Percentiles rank a stretch among this genome's conserved stretches.
Evolutionary conservation across 257 asterid species (phyloP).

Genomic region (Cinchona pubescens): DNA sequence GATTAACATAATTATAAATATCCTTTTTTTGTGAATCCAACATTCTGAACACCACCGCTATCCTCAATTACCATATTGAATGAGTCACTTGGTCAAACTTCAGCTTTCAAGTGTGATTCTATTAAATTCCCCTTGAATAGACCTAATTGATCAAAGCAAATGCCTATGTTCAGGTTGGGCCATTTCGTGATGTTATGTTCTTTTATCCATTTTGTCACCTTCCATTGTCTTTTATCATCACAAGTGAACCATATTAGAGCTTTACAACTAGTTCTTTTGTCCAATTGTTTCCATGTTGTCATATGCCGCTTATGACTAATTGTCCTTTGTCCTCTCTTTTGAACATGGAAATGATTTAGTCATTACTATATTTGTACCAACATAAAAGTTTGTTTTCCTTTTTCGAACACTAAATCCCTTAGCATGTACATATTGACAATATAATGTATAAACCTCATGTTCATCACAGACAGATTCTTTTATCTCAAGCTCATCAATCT

Average conservation of each 20-base stretch:
- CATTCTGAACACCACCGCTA: background rate
- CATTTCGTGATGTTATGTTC: slow-evolving; percentile 9
- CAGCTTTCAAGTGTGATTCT: too few relatives aligned
- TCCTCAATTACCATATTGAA: too few relatives aligned
- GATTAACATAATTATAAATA: background rate
- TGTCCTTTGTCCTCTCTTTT: slow-evolving; percentile 3
- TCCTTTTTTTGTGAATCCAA: background rate
- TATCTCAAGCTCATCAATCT: too few relatives aligned
- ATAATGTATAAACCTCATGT: background rate
- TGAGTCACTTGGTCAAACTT: too few relatives aligned
- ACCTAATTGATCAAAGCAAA: background rate
- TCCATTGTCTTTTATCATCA: background rate
- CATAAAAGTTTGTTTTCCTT: background rate
- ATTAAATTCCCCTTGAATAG: background rate
- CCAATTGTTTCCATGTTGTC: background rate
- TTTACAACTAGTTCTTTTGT: background rate
- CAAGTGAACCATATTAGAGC: slow-evolving; percentile 3
- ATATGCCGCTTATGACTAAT: background rate
- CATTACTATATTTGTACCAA: slow-evolving; percentile 1
- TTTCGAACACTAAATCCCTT: slow-evolving; percentile 9
- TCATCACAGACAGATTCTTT: background rate
- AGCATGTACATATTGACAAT: slow-evolving; percentile 13
- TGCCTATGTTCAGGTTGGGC: slow-evolving; percentile 4
- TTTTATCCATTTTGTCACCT: background rate
- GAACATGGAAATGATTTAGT: background rate